Base-by-base conservation (phyloP, 202 grass and related monocot genomes). In the Miscanthus sacchariflorus region DNA sequence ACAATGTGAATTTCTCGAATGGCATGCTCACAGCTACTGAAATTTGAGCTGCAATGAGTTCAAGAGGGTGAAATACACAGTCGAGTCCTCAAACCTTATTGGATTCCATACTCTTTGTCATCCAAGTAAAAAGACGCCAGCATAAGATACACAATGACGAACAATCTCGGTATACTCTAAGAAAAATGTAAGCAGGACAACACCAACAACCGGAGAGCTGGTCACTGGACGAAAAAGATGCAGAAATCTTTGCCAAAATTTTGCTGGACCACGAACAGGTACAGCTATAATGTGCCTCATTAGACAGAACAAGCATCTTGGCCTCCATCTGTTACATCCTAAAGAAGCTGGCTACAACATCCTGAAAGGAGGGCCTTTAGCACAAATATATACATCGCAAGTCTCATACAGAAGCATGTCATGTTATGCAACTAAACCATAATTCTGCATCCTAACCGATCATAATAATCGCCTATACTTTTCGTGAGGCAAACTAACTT, bases 171-270 rank as follows among this genome's bases (percentile, higher is more conserved):
- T 27, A 1, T 0, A 68, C 15, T 33, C 12, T 15, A 68, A 33
- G 27, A 30, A 28, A 30, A 15, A 28, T 28, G 65, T 15, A 70
- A 38, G 69, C 36, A 42, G 68, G 35, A 14, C 24, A 19, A 10
- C 24, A 35, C 30, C 23, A 0, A 33, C 54, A 23, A 66, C 56
- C 33, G 35, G 18, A 58, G 30, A 69, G 21, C 3, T 69, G 17
- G 4, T 43, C 15, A 9, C 4, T 9, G 2, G 10, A 88, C 44
- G 0, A 12, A 52, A 38, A 79, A 4, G 11, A 85, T 68, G 54
- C 56, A 54, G 46, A 73, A 73, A 46, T 56, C 23, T 6, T 74
- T 85, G 68, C 68, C 81, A 89, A 89, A 89, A 89, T 69, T 77
- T 75, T 75, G n/a, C 58, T 77, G 77, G 61, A 69, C 70, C 12